Conservation (phyloP, 805 yeast species). For the Kazachstania viticola region DNA sequence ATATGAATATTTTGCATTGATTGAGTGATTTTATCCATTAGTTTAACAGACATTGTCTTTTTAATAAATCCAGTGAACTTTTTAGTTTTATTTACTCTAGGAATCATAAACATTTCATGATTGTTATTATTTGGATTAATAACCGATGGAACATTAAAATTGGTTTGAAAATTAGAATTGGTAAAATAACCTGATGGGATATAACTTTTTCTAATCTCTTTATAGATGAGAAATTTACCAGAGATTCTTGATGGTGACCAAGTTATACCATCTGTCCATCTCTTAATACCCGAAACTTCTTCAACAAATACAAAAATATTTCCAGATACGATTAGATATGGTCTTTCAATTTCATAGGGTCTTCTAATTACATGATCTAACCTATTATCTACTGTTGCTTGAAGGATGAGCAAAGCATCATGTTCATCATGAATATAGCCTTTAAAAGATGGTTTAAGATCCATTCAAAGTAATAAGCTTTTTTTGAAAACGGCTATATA, state of each 20-base stretch:
- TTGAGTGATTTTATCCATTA: constrained; percentile 15
- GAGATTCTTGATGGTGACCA: constrained; percentile 88
- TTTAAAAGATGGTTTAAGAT: constrained; percentile 42
- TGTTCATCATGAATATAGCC: constrained; percentile 73
- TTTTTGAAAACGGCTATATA: background rate
- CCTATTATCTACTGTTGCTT: constrained; percentile 52
- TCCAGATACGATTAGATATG: constrained; percentile 57
- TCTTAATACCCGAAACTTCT: constrained; percentile 64
- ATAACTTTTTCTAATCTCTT: constrained; percentile 34
- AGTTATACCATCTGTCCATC: constrained; percentile 91
- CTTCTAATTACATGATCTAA: constrained; percentile 57
- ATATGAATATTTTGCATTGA: constrained; percentile 35
- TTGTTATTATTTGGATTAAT: background rate
- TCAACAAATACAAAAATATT: constrained; percentile 77
- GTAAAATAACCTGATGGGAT: background rate
- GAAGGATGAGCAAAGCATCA: constrained; percentile 72
- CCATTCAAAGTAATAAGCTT: constrained; percentile 6
- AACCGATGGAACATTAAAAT: background rate
- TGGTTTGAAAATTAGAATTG: background rate
- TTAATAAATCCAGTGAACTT: constrained; percentile 53
- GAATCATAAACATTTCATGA: background rate
- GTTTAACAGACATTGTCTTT: constrained; percentile 60
- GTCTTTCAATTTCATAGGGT: constrained; percentile 70
- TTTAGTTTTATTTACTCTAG: background rate
- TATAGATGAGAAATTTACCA: constrained; percentile 74